phyloP scores from a whole-genome alignment of 129 eudicot species.

The Artemisia tridentata region DNA sequence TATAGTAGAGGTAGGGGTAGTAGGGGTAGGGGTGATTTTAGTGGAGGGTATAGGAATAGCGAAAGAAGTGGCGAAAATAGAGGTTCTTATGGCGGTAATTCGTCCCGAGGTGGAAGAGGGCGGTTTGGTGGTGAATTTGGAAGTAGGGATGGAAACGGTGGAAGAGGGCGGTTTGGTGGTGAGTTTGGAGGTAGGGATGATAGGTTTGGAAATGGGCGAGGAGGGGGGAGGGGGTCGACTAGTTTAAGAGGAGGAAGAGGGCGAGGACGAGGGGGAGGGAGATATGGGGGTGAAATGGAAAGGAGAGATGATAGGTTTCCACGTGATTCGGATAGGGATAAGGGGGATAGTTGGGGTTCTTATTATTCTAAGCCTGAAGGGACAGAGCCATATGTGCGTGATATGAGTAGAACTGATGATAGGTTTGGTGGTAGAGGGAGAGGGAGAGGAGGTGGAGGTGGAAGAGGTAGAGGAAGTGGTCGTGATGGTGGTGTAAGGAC shows the following conservation, averaged over 20 bases:
- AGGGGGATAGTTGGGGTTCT: slow-evolving; percentile 31
- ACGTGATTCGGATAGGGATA: slow-evolving; percentile 29
- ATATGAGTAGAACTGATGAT: slow-evolving; percentile 24
- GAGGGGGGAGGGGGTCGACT: slow-evolving; percentile 24
- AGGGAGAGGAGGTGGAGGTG: slow-evolving; percentile 34
- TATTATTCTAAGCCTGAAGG: slow-evolving; percentile 31
- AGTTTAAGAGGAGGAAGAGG: slow-evolving; percentile 9
- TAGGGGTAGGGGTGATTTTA: slow-evolving; percentile 28
- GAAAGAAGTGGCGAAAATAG: slow-evolving; percentile 39
- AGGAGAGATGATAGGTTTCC: slow-evolving; percentile 27
- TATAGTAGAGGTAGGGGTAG: slow-evolving; percentile 28
- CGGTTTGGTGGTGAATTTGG: slow-evolving; percentile 33
- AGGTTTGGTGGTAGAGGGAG: slow-evolving; percentile 32
- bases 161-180: slow-evolving; percentile 39
- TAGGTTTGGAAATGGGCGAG: slow-evolving; percentile 25
- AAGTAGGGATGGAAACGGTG: slow-evolving; percentile 34
- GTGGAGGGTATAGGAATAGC: slow-evolving; percentile 20
- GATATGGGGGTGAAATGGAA: slow-evolving; percentile 19
- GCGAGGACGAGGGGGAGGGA: slow-evolving; percentile 15
- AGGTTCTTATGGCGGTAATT: slow-evolving; percentile 29
- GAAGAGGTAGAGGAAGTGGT: slow-evolving; percentile 10
- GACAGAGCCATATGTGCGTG: slow-evolving; percentile 33
- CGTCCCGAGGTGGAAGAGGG: slow-evolving; percentile 17
- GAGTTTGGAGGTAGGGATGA: slow-evolving; percentile 29
- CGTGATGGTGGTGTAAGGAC: slow-evolving; percentile 30